Percentiles rank a stretch among this genome's conserved stretches.
Evolutionary conservation across 495 filamentous ascomycete species (phyloP).

Genomic region (Cercophora sp.): DNA sequence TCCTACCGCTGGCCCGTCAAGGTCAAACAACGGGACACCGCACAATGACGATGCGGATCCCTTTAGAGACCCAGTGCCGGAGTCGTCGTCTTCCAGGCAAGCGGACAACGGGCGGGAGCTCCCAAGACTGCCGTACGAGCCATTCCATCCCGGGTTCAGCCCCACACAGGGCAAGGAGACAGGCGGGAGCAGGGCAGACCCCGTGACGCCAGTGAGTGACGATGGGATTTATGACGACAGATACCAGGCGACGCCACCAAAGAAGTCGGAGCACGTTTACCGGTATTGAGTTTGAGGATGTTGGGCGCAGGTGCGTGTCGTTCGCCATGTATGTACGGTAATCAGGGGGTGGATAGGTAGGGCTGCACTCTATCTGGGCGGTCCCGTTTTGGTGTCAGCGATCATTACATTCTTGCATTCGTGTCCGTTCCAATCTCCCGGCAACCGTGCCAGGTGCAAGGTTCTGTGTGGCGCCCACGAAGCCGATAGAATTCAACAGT

Average conservation of each 20-base stretch:
- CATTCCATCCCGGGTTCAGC: conserved; percentile 50
- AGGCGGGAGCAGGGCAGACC: conserved; percentile 8
- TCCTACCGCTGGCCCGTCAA: conserved; percentile 26
- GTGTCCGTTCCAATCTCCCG: too few relatives aligned
- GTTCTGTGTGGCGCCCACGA: too few relatives aligned
- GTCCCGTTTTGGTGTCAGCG: too few relatives aligned
- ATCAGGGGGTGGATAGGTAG: too few relatives aligned
- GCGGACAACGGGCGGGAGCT: conserved; percentile 17
- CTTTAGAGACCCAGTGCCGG: conserved; percentile 40
- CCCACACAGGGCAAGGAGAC: conserved; percentile 6
- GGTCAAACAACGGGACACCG: conserved; percentile 34
- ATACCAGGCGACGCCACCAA: conserved; percentile 23
- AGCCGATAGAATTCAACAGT: too few relatives aligned
- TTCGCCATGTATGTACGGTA: too few relatives aligned
- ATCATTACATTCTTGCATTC: too few relatives aligned
- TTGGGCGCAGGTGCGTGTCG: too few relatives aligned
- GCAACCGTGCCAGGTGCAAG: too few relatives aligned
- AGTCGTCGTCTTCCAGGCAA: conserved; percentile 18
- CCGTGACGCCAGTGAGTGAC: conserved; percentile 26
- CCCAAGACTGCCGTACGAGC: conserved; percentile 39
- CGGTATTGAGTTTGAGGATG: conserved; percentile 26
- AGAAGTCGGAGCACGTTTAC: conserved; percentile 32
- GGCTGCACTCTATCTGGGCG: too few relatives aligned
- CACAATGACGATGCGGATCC: conserved; percentile 39
- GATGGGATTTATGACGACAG: conserved; percentile 17